These are phyloP conservation scores for Backusella tarrabulga DNA, from an alignment of 192 early-diverging fungal genomes.

Conservation along the genomic window DNA sequence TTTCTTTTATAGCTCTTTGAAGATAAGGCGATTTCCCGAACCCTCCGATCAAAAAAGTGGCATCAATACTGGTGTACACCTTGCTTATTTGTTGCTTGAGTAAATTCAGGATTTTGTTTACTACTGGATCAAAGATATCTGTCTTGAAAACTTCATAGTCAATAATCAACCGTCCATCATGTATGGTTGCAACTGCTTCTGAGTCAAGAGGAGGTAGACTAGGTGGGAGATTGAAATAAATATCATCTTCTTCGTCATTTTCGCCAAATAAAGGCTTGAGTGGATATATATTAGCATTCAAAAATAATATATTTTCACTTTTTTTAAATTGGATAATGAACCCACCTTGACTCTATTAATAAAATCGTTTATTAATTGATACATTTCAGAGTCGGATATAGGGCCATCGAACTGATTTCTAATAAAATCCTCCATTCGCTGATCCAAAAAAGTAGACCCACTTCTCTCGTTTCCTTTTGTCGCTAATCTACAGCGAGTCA, in stretches of 20 bases:
- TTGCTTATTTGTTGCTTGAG: constrained; percentile 41
- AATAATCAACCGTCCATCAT: constrained; percentile 34
- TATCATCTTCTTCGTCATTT: constrained; percentile 26
- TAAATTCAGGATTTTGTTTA: constrained; percentile 36
- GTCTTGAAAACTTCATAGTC: constrained; percentile 27
- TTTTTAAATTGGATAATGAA: too few species aligned
- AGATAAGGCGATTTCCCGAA: constrained; percentile 47
- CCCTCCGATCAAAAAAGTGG: constrained; percentile 51
- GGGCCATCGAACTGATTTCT: constrained; percentile 34
- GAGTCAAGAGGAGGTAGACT: not conserved
- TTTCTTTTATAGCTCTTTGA: constrained; percentile 27
- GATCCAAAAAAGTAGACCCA: constrained; percentile 44
- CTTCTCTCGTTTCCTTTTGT: constrained; percentile 38
- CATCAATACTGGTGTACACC: constrained; percentile 30
- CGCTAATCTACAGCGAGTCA: constrained; percentile 36
- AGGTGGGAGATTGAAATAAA: not conserved
- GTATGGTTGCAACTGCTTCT: constrained; percentile 23
- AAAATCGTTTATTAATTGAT: constrained; percentile 36
- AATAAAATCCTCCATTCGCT: constrained; percentile 33
- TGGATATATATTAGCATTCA: not conserved
- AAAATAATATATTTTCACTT: too few species aligned
- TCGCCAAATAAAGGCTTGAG: constrained; percentile 30
- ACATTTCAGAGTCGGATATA: constrained; percentile 8
- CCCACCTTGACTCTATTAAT: constrained; percentile 34
- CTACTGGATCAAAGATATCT: constrained; percentile 48